Evolutionary conservation across 441 rosid species (phyloP), one percentile per base, ranked within the genome.

Genomic region (Euphorbia corollata): DNA sequence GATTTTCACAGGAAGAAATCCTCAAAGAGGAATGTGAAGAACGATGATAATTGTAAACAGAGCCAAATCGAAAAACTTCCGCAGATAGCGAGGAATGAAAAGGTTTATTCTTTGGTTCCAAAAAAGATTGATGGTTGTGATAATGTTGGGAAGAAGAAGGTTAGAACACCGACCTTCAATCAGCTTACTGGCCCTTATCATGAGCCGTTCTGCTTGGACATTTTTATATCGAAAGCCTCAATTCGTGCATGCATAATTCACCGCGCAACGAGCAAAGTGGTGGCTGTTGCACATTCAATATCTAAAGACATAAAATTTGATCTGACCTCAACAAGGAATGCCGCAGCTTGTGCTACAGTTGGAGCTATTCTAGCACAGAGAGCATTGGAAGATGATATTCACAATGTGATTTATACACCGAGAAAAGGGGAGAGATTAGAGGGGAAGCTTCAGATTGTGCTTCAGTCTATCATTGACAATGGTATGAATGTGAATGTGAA

Each of bases 101-200:
- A 58, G 19, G 61, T 30, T 61, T 65, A 54, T 54, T 53, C 68
- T 60, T 41, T 65, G 59, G 38, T 18, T 59, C 22, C 65, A 43
- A 54, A 66, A 39, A 68, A 39, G 59, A 34, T 64, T 2, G 79
- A 77, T 72, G 64, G 70, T 68, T 45, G 56, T 59, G 67, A 55
- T 27, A 57, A 55, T 6, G 63, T 43, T 23, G 84, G 61, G 68
- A 80, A 72, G 62, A 92, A 82, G 83, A 92, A 72, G 79, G 71
- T 80, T 20, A 78, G 91, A 61, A 75, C 86, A 38, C 85, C 80
- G n/a, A 90, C 98, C 34, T 90, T 86, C 78, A 92, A 87, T 83
- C 96, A 90, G 72, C 87, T 90, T 67, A 88, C 94, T 0, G 92
- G 85, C 63, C 97, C 95, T 58, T 90, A 77, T 81, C 96, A 90